These are phyloP conservation scores for Geranomyces variabilis DNA, from an alignment of 192 early-diverging fungal genomes.

Conservation along the genomic window DNA sequence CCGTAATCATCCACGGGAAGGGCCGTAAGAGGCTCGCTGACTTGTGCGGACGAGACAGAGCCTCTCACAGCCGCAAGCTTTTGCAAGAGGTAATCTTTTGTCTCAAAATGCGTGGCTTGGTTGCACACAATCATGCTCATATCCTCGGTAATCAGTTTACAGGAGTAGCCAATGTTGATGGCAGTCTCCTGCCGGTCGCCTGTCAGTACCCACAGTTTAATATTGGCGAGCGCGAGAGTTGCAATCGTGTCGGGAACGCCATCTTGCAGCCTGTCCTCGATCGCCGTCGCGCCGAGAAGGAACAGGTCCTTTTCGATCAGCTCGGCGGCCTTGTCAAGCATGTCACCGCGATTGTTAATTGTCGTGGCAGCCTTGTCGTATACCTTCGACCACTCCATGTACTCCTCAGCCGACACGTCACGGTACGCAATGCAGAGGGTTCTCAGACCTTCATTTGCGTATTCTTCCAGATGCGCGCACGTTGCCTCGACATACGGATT, in stretches of 20 bases:
- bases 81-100: slow-evolving; percentile 87
- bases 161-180: slow-evolving; percentile 97
- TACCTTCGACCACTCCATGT: slow-evolving; percentile 76
- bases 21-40: background rate
- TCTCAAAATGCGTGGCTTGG: slow-evolving; percentile 87
- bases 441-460: slow-evolving; percentile 92
- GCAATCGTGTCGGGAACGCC: slow-evolving; percentile 98
- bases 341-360: slow-evolving; percentile 82
- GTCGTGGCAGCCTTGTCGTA: slow-evolving; percentile 87
- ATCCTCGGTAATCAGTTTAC: slow-evolving; percentile 94
- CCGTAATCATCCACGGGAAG: slow-evolving; percentile 3
- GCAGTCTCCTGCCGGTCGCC: slow-evolving; percentile 99
- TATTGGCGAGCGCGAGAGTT: slow-evolving; percentile 91
- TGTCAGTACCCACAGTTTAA: slow-evolving; percentile 97
- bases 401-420: slow-evolving; percentile 87
- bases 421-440: slow-evolving; percentile 96
- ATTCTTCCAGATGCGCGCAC: slow-evolving; percentile 82
- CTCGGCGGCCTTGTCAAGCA: slow-evolving; percentile 91
- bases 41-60: slow-evolving; percentile 6
- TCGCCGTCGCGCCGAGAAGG: slow-evolving; percentile 94
- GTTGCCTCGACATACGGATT: slow-evolving; percentile 78
- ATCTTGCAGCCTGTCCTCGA: slow-evolving; percentile 98
- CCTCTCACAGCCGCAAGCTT: slow-evolving; percentile 80
- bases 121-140: slow-evolving; percentile 95
- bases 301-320: slow-evolving; percentile 92